These are phyloP conservation scores for Solanum stenotomum DNA, from an alignment of 257 asterid species.

Conservation along the genomic window DNA sequence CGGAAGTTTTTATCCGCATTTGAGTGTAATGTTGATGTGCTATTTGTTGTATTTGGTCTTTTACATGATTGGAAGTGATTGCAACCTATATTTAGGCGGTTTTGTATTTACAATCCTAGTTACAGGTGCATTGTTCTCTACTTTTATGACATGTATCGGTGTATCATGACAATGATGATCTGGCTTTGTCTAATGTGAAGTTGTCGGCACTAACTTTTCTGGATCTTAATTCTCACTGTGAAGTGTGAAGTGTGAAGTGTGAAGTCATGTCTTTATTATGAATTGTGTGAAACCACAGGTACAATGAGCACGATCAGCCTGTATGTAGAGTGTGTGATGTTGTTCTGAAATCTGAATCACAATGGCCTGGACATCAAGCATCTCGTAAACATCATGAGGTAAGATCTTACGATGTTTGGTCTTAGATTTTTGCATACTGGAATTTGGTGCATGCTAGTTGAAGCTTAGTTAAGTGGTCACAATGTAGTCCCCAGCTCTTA, in stretches of 20 bases:
- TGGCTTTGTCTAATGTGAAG: not conserved
- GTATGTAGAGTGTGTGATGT: constrained; percentile 80
- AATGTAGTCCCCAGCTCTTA: not conserved
- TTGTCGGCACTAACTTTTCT: not conserved
- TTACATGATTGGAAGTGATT: not conserved
- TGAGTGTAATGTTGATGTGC: not conserved
- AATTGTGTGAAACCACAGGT: constrained; percentile 36
- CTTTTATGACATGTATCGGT: not conserved
- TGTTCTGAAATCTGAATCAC: constrained; percentile 64
- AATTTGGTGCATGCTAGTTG: not conserved
- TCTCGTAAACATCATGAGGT: constrained; percentile 92
- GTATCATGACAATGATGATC: not conserved
- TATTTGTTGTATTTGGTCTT: not conserved
- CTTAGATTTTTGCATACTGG: not conserved
- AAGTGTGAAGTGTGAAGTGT: not conserved
- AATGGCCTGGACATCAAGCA: constrained; percentile 94
- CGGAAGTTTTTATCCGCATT: not conserved
- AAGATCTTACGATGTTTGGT: not conserved
- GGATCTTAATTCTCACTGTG: not conserved
- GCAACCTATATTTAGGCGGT: not conserved
- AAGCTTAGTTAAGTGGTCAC: not conserved
- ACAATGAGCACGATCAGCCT: constrained; percentile 70
- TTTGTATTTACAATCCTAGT: not conserved
- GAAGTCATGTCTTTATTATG: not conserved
- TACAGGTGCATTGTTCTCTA: not conserved